These are phyloP conservation scores for Calocera cornea DNA, from an alignment of 768 basidiomycete genomes.

Conservation along the genomic window DNA sequence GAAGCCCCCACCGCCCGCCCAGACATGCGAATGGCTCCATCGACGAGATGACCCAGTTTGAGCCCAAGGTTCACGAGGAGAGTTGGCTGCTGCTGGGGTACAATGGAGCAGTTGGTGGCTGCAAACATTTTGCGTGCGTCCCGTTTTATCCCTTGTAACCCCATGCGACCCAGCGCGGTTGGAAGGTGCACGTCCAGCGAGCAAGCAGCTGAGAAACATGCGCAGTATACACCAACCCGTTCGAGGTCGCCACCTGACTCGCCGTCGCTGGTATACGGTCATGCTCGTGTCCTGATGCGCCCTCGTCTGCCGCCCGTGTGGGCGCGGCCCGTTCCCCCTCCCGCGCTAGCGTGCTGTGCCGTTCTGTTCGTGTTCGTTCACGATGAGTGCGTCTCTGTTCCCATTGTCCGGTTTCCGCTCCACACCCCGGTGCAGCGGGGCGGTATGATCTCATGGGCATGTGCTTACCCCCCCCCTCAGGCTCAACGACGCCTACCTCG, in stretches of 20 bases:
- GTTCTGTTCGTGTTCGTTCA: slow-evolving; percentile 51
- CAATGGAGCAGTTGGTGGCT: slow-evolving; percentile 50
- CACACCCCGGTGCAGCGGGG: no score
- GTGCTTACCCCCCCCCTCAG: slow-evolving; percentile 26
- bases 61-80: slow-evolving; percentile 40
- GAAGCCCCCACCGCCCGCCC: neutral
- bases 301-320: slow-evolving; percentile 21
- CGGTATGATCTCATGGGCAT: neutral
- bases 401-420: no score
- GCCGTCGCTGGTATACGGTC: slow-evolving; percentile 45
- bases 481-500: slow-evolving; percentile 57
- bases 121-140: slow-evolving; percentile 51
- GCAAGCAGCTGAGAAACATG: slow-evolving; percentile 43
- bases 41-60: slow-evolving; percentile 37
- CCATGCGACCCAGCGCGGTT: no score
- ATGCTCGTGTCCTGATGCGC: slow-evolving; percentile 60
- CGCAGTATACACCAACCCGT: slow-evolving; percentile 45
- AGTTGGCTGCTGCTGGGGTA: slow-evolving; percentile 52
- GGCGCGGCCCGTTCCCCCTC: slow-evolving; percentile 23
- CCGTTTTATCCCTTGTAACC: slow-evolving; percentile 39
- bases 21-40: neutral
- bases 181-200: no score
- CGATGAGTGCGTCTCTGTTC: slow-evolving; percentile 44
- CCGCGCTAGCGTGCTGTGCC: slow-evolving; percentile 48
- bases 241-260: slow-evolving; percentile 50